These are phyloP conservation scores for Lactifluus echinatus DNA, from an alignment of 768 basidiomycete genomes.

Conservation along the genomic window DNA sequence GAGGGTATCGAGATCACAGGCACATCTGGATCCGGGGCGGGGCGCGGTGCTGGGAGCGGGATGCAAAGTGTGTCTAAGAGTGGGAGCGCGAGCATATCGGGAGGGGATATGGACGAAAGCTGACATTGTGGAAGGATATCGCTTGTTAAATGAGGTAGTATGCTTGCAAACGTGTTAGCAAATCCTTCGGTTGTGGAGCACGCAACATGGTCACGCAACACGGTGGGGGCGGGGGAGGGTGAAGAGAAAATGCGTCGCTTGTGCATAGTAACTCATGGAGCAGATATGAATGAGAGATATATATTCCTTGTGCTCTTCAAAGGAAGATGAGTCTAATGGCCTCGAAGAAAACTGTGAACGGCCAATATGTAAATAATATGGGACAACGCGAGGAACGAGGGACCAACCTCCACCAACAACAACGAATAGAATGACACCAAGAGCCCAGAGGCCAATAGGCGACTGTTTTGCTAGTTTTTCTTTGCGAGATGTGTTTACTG, in stretches of 20 bases:
- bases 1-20: conserved; percentile 52
- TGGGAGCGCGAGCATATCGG: conserved; percentile 39
- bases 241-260: neutral
- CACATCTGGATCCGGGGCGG: conserved; percentile 18
- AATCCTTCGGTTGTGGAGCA: neutral
- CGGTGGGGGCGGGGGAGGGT: neutral
- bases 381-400: neutral
- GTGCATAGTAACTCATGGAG: neutral
- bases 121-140: conserved; percentile 6
- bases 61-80: conserved; percentile 55
- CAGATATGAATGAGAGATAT: neutral
- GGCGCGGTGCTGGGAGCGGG: conserved; percentile 25
- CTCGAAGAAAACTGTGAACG: conserved; percentile 60
- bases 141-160: neutral
- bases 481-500: conserved; percentile 60
- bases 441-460: conserved; percentile 66
- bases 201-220: neutral
- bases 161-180: neutral
- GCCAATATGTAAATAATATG: neutral
- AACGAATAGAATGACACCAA: conserved; percentile 68
- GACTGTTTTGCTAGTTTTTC: conserved; percentile 64
- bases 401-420: conserved; percentile 70
- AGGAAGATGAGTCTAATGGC: conserved; percentile 58
- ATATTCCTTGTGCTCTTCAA: conserved; percentile 26
- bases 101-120: conserved; percentile 36